Evolutionary conservation across 1,284 basidiomycete species (phyloP).

Genomic region (Gymnopus androsaceus): DNA sequence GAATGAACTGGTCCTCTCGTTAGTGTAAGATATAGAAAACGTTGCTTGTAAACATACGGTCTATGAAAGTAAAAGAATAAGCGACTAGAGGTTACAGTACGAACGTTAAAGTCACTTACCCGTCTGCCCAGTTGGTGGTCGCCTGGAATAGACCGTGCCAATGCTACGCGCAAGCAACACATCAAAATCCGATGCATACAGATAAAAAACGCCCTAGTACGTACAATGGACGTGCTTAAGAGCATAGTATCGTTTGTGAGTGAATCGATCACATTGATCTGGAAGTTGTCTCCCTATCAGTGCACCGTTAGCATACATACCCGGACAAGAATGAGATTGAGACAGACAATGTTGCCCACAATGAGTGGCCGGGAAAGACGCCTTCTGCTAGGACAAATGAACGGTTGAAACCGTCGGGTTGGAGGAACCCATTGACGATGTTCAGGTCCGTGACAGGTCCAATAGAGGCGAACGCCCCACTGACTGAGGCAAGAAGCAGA

Average conservation of each 20-base stretch:
- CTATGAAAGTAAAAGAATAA: background rate
- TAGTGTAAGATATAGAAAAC: background rate
- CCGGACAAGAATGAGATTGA: too few species aligned
- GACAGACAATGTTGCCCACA: too few species aligned
- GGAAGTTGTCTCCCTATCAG: constrained; percentile 31
- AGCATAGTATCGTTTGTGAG: constrained; percentile 36
- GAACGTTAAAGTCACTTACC: constrained; percentile 31
- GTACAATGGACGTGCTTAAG: constrained; percentile 34
- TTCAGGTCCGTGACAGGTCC: too few species aligned
- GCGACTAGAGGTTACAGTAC: constrained; percentile 34
- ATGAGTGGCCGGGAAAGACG: too few species aligned
- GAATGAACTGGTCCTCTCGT: background rate
- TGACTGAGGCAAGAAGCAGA: too few species aligned
- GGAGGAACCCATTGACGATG: too few species aligned
- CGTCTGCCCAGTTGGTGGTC: constrained; percentile 38
- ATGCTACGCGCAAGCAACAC: constrained; percentile 25
- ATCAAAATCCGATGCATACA: background rate
- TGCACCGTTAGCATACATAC: too few species aligned
- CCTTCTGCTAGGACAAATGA: too few species aligned
- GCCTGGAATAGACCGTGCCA: constrained; percentile 38
- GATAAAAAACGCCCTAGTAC: constrained; percentile 1
- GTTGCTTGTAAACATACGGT: background rate
- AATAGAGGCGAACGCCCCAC: too few species aligned
- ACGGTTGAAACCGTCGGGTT: too few species aligned
- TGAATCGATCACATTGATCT: constrained; percentile 35